Percentiles rank a stretch among this genome's conserved stretches.
phyloP scores from a whole-genome alignment of 768 basidiomycete genomes.

The Boletellus ananas region DNA sequence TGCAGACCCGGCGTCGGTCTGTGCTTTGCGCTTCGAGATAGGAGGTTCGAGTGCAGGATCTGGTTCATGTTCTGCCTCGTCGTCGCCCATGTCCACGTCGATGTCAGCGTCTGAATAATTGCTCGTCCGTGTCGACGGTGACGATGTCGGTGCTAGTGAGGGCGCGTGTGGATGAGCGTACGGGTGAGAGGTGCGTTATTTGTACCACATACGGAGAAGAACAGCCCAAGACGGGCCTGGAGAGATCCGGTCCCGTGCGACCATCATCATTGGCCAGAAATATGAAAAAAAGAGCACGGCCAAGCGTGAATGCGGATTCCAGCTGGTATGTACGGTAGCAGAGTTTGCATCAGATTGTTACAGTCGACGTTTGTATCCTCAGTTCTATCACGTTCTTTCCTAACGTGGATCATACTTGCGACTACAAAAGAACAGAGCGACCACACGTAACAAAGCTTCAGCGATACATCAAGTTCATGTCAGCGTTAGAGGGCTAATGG shows the following conservation, averaged over 20 bases:
- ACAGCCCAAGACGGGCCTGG: constrained; percentile 30
- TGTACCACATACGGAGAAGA: constrained; percentile 20
- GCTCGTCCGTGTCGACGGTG: constrained; percentile 13
- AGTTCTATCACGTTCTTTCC: neutral
- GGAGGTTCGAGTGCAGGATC: neutral
- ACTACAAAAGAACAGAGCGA: neutral
- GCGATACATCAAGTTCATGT: no score
- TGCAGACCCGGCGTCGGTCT: neutral
- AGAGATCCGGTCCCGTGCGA: constrained; percentile 2
- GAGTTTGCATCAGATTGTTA: no score
- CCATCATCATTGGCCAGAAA: neutral
- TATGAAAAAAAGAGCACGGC: no score
- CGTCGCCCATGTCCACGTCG: constrained; percentile 20
- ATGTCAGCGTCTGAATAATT: constrained; percentile 9
- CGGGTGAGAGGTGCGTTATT: neutral
- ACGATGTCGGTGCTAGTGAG: constrained; percentile 17
- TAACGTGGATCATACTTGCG: neutral
- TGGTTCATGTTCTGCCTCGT: constrained; percentile 15
- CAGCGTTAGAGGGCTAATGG: no score
- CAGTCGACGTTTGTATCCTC: no score
- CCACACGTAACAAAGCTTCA: neutral
- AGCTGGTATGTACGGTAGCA: no score
- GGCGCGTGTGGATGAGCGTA: constrained; percentile 1
- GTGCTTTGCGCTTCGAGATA: constrained; percentile 28
- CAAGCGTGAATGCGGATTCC: no score